Conservation (phyloP, 164 flowering plant genomes). For the Nymphaea colorata region DNA sequence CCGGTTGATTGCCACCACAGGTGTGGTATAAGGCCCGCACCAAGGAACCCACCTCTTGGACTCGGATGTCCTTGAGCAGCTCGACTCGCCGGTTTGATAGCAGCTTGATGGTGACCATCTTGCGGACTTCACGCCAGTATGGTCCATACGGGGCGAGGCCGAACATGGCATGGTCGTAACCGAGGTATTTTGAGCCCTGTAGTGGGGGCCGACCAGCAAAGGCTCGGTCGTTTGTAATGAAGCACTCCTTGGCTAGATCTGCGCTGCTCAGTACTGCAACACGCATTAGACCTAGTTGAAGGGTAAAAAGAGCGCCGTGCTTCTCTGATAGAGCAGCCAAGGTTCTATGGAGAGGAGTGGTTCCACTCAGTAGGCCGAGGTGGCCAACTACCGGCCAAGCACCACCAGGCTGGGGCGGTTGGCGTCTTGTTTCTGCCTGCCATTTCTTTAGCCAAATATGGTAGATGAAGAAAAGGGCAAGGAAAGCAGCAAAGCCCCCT, state of each 20-base stretch:
- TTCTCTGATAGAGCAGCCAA: constrained; percentile 22
- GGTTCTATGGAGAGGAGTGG: not conserved
- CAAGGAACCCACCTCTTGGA: constrained; percentile 12
- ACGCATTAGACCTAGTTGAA: constrained; percentile 20
- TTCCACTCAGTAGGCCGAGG: not conserved
- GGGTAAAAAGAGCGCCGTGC: constrained; percentile 22
- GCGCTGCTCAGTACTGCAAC: constrained; percentile 21
- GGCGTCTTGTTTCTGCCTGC: no score
- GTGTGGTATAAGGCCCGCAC: constrained; percentile 12
- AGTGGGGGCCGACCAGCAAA: constrained; percentile 17
- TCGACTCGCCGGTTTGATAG: constrained; percentile 31
- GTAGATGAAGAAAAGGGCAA: no score
- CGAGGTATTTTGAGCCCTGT: constrained; percentile 7
- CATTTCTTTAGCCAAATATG: no score
- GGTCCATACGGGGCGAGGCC: constrained; percentile 37
- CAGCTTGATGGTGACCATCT: constrained; percentile 21
- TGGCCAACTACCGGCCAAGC: constrained; percentile 6
- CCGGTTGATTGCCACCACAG: constrained; percentile 6
- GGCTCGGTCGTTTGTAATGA: constrained; percentile 22
- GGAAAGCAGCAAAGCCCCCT: no score
- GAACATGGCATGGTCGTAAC: constrained; percentile 22
- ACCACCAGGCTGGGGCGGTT: constrained; percentile 1
- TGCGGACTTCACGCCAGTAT: constrained; percentile 37
- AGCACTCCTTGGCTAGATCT: constrained; percentile 32
- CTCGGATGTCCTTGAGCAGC: constrained; percentile 15